phyloP scores from a whole-genome alignment of 83 land plant genomes.

The Picea mariana region DNA sequence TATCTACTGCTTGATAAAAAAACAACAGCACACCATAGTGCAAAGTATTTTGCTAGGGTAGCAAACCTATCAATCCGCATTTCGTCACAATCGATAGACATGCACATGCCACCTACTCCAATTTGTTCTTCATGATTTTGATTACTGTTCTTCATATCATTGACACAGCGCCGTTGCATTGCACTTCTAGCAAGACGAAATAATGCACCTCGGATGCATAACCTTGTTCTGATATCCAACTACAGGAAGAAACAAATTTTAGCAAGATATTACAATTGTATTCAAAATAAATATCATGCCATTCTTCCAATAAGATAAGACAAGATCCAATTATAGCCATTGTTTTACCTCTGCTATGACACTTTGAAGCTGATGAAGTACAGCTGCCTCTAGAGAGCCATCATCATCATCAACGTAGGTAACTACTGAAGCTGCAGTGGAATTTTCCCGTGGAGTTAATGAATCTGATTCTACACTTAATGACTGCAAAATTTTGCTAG shows the following conservation, averaged over 20 bases:
- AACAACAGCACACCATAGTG: background rate
- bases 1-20: background rate
- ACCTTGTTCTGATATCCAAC: conserved; percentile 53
- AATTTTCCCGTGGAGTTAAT: conserved; percentile 12
- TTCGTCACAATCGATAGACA: conserved; percentile 3
- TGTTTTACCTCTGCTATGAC: conserved; percentile 24
- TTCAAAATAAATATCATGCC: background rate
- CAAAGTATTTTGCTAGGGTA: background rate
- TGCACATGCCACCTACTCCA: conserved; percentile 3
- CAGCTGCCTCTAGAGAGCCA: conserved; percentile 29
- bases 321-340: conserved; percentile 7
- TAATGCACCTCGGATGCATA: conserved; percentile 62
- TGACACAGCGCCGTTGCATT: conserved; percentile 42
- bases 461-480: conserved; percentile 19
- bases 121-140: background rate
- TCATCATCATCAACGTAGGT: conserved; percentile 23
- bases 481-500: conserved; percentile 2
- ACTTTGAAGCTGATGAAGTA: conserved; percentile 36
- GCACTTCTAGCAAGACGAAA: conserved; percentile 69
- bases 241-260: conserved; percentile 22
- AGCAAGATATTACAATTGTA: conserved; percentile 5
- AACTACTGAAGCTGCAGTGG: conserved; percentile 13
- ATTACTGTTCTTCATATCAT: conserved; percentile 14
- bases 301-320: conserved; percentile 6
- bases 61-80: conserved; percentile 11